Evolutionary conservation across 2,329 filamentous ascomycete species (phyloP), one percentile per base, ranked within the genome.

Genomic region (Microdochium trichocladiopsis): DNA sequence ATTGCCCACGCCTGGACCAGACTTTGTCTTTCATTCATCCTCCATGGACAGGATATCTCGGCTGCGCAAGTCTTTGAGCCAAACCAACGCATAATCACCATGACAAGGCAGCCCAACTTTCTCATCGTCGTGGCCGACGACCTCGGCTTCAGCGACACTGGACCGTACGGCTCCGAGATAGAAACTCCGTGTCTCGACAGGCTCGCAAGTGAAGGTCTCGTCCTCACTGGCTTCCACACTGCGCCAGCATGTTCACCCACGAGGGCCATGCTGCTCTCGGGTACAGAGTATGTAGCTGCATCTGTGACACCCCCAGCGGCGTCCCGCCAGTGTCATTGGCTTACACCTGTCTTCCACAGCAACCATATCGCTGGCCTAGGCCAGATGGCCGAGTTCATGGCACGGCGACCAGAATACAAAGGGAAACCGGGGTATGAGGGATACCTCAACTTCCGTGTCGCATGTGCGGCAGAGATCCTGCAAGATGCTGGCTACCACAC

Each of bases 211-310:
- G 62, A 71, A 37, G 74, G 79, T 10, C 59, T 83, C 12, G 72
- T 77, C 1, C 76, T 82, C 54, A 82, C 78, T 0, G 76, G 80
- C 53, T 83, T 81, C 60, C 79, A 83, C 56, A 76, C 78, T 1
- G 80, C 79, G 1, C 75, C 79, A 18, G 78, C 79, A 53, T 83
- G 79, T 62, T 81, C 78, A 51, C 80, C 80, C 4, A 79, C 76
- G 3, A 65, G 79, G 41, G 72, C 76, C 45, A 83, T 83, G 80
- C 72, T 83, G 53, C 75, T 83, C 69, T 80, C 78, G 0, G 80
- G 80, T 6, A 83, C 79, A 1, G 78, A 82, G 55, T n/a, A n/a
- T n/a, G n/a, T n/a, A n/a, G n/a, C n/a, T n/a, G n/a, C n/a, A n/a
- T n/a, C n/a, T n/a, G n/a, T n/a, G n/a, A n/a, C n/a, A n/a, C n/a